Evolutionary conservation across 108 stramenopile species (phyloP).

Genomic region (Pseudonitzschia delicatissima): DNA sequence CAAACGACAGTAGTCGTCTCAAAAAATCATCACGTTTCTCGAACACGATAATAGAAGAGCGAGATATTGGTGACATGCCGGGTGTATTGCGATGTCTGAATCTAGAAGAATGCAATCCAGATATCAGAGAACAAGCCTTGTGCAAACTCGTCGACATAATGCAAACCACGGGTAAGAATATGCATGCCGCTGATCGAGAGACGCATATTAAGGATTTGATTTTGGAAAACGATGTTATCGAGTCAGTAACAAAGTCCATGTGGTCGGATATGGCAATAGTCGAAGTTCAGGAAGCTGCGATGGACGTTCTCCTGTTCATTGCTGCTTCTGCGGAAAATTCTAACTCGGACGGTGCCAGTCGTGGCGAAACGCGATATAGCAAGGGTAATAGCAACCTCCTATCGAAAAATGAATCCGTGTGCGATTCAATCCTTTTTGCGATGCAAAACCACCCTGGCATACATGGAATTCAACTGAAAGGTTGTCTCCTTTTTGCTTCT

Average conservation of each 20-base stretch:
- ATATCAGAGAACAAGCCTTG: constrained; percentile 24
- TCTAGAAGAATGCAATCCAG: constrained; percentile 18
- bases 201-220: constrained; percentile 8
- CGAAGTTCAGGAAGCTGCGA: constrained; percentile 33
- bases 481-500: constrained; percentile 37
- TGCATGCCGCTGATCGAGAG: constrained; percentile 3
- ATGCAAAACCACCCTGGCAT: constrained; percentile 40
- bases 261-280: constrained; percentile 34
- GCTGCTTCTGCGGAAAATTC: constrained; percentile 12
- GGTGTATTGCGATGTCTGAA: constrained; percentile 25
- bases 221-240: constrained; percentile 21
- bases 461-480: constrained; percentile 36
- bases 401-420: constrained; percentile 19
- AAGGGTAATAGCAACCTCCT: constrained; percentile 17
- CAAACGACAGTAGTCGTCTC: too few species aligned
- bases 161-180: not conserved
- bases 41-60: not conserved
- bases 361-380: not conserved
- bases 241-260: constrained; percentile 25
- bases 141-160: constrained; percentile 14
- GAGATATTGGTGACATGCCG: constrained; percentile 24
- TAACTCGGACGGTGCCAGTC: not conserved
- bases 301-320: constrained; percentile 30
- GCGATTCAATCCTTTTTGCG: constrained; percentile 42
- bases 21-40: too few species aligned